A percentile compares a stretch with the other conserved stretches of the same genome.
Conservation (phyloP, 2,329 filamentous ascomycete genomes). For the Pyrenophora seminiperda region DNA sequence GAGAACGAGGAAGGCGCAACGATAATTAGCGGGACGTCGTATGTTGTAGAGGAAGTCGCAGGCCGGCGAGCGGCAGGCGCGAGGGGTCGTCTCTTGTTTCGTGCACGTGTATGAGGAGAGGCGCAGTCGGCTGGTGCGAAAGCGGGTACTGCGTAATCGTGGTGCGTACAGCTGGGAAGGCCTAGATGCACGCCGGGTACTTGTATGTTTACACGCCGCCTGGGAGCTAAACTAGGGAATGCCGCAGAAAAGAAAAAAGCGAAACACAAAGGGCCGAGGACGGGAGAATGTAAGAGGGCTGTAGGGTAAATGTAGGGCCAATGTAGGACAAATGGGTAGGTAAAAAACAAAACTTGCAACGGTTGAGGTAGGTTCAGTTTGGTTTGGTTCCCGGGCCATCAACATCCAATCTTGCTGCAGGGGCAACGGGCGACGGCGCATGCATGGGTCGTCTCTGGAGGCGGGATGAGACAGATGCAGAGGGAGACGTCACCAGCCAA, state of each 20-base stretch:
- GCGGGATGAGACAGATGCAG: not conserved
- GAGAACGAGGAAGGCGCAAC: slow-evolving; percentile 12
- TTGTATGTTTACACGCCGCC: slow-evolving; percentile 7
- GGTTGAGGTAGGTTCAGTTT: not conserved
- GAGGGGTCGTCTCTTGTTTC: not conserved
- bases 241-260: not conserved
- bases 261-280: not conserved
- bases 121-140: slow-evolving; percentile 14
- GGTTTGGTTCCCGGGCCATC: slow-evolving; percentile 6
- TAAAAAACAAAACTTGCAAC: not conserved
- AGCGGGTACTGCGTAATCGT: slow-evolving; percentile 17
- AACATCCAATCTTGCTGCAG: slow-evolving; percentile 13
- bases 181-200: slow-evolving; percentile 24
- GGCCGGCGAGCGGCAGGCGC: not conserved
- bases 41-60: slow-evolving; percentile 2
- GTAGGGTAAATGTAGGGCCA: too few species aligned
- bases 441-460: not conserved
- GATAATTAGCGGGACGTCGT: not conserved
- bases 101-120: slow-evolving; percentile 8
- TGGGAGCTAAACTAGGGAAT: slow-evolving; percentile 1
- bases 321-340: not conserved
- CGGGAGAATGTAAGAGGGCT: not conserved
- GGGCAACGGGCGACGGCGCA: slow-evolving; percentile 8
- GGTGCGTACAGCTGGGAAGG: slow-evolving; percentile 14
- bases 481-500: slow-evolving; percentile 14